A percentile compares a stretch with the other conserved stretches of the same genome.
Conservation (phyloP, 1,284 basidiomycete genomes). For the Spongispora temasekensis region DNA sequence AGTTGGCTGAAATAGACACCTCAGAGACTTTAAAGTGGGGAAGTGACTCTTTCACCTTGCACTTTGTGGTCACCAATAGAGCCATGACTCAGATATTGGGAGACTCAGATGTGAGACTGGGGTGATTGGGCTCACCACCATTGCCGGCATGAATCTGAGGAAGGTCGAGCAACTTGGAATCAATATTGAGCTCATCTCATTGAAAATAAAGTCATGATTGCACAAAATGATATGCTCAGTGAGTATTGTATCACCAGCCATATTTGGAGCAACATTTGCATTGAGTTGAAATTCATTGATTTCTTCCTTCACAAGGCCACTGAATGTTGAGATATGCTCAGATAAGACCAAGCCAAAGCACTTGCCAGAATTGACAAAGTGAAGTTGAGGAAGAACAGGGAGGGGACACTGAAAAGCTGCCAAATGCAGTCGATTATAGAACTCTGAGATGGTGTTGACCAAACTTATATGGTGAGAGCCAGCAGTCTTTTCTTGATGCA, state of each 20-base stretch:
- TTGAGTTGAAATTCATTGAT: not conserved
- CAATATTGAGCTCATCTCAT: not conserved
- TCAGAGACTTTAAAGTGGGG: too few species aligned
- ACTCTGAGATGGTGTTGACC: not conserved
- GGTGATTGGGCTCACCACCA: too few species aligned
- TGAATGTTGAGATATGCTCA: not conserved
- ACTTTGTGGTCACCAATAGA: not conserved
- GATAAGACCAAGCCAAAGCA: not conserved
- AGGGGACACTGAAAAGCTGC: not conserved
- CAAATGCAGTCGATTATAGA: not conserved
- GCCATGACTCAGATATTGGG: not conserved
- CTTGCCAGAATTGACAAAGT: not conserved
- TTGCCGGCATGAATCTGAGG: not conserved
- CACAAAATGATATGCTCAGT: not conserved
- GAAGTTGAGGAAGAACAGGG: not conserved
- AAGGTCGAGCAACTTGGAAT: not conserved
- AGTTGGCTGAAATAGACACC: too few species aligned
- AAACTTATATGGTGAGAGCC: not conserved
- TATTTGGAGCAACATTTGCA: not conserved
- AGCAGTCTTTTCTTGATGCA: not conserved
- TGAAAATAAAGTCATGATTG: not conserved
- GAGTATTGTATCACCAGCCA: not conserved
- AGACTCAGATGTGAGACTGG: too few species aligned
- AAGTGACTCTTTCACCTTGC: too few species aligned
- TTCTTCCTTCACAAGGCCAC: not conserved